Base-by-base conservation (phyloP, 306 rosid genomes). In the Vicia sativa region DNA sequence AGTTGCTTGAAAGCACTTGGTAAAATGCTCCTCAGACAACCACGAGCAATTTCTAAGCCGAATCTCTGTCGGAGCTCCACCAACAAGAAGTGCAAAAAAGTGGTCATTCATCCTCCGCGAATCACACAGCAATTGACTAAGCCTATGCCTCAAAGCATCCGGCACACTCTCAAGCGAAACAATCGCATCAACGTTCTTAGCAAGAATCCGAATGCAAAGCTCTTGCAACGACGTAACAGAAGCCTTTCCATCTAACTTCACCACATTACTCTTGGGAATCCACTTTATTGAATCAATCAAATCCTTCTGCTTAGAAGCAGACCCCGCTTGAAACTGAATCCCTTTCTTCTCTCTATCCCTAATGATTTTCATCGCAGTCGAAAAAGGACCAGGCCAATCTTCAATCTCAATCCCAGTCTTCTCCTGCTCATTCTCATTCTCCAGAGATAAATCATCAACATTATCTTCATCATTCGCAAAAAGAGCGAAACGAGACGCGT, bases 381-480 rank as follows among this genome's bases (percentile, higher is more conserved):
- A 74, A 74, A 90, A 87, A 42, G 99, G 97, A 58, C 99, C 99
- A 1, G 99, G 95, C 97, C 97, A 95, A 43, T 88, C 96, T 78
- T 88, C 86, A 5, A 68, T 48, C 34, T 88, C 86, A 5, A 68
- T 48, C 34, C 87, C 89, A 10, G 7, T 63, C 23, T 61, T 81
- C 41, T 45, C 74, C 58, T 79, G 70, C 64, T 76, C 80, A 61
- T 39, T 76, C 64, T 76, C 80, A 61, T 39, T 76, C 59, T 67
- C 76, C 13, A 62, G 18, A 38, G 66, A 23, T 0, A 68, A 5
- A 8, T n/a, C n/a, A 19, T 68, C 77, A 35, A 14, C 74, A 16
- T 66, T 10, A 5, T 31, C 80, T 35, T 76, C 84, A 0, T 72
- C 68, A 10, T 58, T 3, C 9, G 37, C 7, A 63, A 62, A 82